A percentile compares a stretch with the other conserved stretches of the same genome.
Conservation (phyloP, 1,284 basidiomycete genomes). For the Ceratobasidium sp. region DNA sequence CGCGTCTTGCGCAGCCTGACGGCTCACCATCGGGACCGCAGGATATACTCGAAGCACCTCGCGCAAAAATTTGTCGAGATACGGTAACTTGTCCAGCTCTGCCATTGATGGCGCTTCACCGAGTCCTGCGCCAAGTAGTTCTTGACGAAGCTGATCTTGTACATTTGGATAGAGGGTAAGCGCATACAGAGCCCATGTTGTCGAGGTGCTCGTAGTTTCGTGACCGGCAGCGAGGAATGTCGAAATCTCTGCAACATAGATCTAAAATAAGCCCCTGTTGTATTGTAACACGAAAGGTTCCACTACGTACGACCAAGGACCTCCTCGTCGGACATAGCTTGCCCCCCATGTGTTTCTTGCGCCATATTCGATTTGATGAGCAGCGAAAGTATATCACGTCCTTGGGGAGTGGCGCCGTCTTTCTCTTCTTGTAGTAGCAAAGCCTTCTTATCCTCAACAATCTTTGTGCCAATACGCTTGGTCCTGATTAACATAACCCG, state of each 20-base stretch:
- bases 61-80: conserved; percentile 55
- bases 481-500: conserved; percentile 48
- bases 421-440: conserved; percentile 50
- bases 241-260: conserved; percentile 7
- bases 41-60: conserved; percentile 56
- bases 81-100: conserved; percentile 46
- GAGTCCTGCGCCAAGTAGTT: conserved; percentile 55
- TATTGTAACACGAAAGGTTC: background rate
- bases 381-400: conserved; percentile 51
- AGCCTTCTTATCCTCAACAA: conserved; percentile 59
- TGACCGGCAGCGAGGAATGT: conserved; percentile 36
- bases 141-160: conserved; percentile 62
- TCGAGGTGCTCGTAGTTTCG: conserved; percentile 41
- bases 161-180: conserved; percentile 59
- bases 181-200: conserved; percentile 62
- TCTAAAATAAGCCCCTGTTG: background rate
- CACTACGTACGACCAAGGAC: conserved; percentile 43
- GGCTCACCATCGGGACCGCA: conserved; percentile 50
- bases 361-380: conserved; percentile 60
- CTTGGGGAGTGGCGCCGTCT: conserved; percentile 44
- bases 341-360: conserved; percentile 52
- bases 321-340: conserved; percentile 45
- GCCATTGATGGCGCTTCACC: conserved; percentile 49
- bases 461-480: conserved; percentile 53
- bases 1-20: conserved; percentile 41